Percentiles rank a stretch among this genome's conserved stretches.
Evolutionary conservation across 305 asterid genomes (phyloP).

Genomic region (Rubia peregrina): DNA sequence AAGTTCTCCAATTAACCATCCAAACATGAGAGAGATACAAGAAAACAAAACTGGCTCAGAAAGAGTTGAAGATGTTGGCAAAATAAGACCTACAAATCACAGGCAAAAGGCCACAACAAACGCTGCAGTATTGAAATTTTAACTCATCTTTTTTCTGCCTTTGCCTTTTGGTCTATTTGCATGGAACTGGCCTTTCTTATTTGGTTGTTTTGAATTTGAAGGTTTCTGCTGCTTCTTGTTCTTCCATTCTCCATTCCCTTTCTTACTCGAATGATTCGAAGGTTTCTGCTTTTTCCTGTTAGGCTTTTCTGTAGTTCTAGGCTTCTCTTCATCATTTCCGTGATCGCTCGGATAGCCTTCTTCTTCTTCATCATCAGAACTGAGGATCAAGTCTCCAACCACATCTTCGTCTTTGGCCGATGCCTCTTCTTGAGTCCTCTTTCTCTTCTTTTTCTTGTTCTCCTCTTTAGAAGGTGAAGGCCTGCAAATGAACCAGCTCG

Average conservation of each 20-base stretch:
- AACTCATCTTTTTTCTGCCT: conserved; percentile 7
- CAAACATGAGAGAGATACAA: background rate
- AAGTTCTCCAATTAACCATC: background rate
- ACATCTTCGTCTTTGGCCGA: conserved; percentile 60
- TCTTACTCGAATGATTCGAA: background rate
- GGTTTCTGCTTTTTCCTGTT: conserved; percentile 31
- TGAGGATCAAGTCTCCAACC: conserved; percentile 66
- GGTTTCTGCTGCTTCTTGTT: conserved; percentile 36
- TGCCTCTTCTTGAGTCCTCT: conserved; percentile 26
- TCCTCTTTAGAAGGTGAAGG: conserved; percentile 16
- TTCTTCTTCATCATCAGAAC: conserved; percentile 75
- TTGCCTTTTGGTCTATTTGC: conserved; percentile 38
- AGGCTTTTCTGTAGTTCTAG: conserved; percentile 15
- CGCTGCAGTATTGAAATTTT: background rate
- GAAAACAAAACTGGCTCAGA: background rate
- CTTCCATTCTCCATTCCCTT: conserved; percentile 13
- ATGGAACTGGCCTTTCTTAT: conserved; percentile 29
- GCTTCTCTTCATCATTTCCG: conserved; percentile 26
- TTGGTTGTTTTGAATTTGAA: conserved; percentile 4
- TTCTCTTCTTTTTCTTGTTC: conserved; percentile 31
- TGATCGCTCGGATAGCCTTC: conserved; percentile 28
- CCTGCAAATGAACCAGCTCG: conserved; percentile 17
- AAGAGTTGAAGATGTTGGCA: background rate
- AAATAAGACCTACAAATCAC: background rate
- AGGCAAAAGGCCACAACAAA: background rate